These are phyloP conservation scores for Ascochyta koolunga DNA, from an alignment of 2,329 filamentous ascomycete species.

Conservation along the genomic window DNA sequence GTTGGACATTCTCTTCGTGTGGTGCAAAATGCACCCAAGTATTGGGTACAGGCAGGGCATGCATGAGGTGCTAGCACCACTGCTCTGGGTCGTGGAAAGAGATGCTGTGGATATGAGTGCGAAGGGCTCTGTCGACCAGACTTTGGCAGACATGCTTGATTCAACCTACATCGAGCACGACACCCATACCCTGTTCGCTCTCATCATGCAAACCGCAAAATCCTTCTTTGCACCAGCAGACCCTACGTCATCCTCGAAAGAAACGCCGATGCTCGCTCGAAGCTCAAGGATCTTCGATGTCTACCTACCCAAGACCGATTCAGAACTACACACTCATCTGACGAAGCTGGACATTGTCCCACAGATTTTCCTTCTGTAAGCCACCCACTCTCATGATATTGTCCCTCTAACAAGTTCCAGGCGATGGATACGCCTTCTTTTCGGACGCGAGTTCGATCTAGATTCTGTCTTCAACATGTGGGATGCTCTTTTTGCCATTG, in stretches of 20 bases:
- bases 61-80: constrained; percentile 92
- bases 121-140: constrained; percentile 27
- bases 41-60: constrained; percentile 97
- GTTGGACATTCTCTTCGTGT: constrained; percentile 89
- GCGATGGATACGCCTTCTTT: constrained; percentile 91
- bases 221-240: constrained; percentile 79
- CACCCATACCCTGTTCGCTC: constrained; percentile 81
- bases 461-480: constrained; percentile 83
- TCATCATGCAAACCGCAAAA: constrained; percentile 86
- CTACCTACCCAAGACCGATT: constrained; percentile 77
- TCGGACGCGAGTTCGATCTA: constrained; percentile 92
- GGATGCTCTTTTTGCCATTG: constrained; percentile 90
- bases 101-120: constrained; percentile 70
- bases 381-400: neutral
- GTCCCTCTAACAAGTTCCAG: constrained; percentile 52
- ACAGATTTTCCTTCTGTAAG: constrained; percentile 92
- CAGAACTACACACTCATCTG: constrained; percentile 81
- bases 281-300: constrained; percentile 88
- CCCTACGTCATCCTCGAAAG: constrained; percentile 36
- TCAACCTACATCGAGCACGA: constrained; percentile 83
- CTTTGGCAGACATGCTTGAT: constrained; percentile 65
- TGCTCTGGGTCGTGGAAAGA: constrained; percentile 81
- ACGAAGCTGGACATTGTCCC: constrained; percentile 87
- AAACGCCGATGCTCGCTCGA: constrained; percentile 79
- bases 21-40: constrained; percentile 87